Evolutionary conservation across 2,329 filamentous ascomycete species (phyloP).

Genomic region (Arthrocladium fulminans): DNA sequence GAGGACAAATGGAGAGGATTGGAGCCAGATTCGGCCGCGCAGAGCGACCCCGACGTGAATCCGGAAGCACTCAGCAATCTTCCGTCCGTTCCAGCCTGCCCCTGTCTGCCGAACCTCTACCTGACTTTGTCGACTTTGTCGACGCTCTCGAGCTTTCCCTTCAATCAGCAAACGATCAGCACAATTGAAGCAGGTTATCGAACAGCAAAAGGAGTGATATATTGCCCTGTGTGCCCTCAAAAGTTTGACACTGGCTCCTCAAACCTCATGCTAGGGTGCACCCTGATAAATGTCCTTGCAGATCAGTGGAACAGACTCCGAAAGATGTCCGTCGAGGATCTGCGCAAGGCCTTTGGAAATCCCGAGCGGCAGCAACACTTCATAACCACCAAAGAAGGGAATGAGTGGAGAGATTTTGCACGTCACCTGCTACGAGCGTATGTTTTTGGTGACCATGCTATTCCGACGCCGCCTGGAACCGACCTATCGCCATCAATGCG

Average conservation of each 20-base stretch:
- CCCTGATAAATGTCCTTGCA: conserved; percentile 36
- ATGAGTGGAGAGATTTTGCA: conserved; percentile 28
- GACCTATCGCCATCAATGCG: neutral
- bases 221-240: conserved; percentile 35
- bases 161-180: conserved; percentile 35
- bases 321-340: conserved; percentile 28
- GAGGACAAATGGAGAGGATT: conserved; percentile 10
- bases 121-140: conserved; percentile 28
- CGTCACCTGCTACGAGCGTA: conserved; percentile 18
- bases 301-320: conserved; percentile 37
- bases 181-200: conserved; percentile 36
- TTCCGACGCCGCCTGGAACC: conserved; percentile 12
- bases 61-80: conserved; percentile 13
- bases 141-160: conserved; percentile 33
- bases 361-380: neutral
- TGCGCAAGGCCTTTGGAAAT: conserved; percentile 31
- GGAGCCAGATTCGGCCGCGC: neutral
- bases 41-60: conserved; percentile 9
- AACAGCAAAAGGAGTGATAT: conserved; percentile 34
- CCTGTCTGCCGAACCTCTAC: conserved; percentile 27
- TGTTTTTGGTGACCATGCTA: conserved; percentile 18
- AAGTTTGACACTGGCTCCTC: conserved; percentile 35
- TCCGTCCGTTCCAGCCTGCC: conserved; percentile 18
- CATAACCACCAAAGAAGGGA: conserved; percentile 16
- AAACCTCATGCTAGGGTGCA: conserved; percentile 40